These are phyloP conservation scores for Coniferiporia weirii DNA, from an alignment of 1,284 basidiomycete genomes.

Conservation along the genomic window DNA sequence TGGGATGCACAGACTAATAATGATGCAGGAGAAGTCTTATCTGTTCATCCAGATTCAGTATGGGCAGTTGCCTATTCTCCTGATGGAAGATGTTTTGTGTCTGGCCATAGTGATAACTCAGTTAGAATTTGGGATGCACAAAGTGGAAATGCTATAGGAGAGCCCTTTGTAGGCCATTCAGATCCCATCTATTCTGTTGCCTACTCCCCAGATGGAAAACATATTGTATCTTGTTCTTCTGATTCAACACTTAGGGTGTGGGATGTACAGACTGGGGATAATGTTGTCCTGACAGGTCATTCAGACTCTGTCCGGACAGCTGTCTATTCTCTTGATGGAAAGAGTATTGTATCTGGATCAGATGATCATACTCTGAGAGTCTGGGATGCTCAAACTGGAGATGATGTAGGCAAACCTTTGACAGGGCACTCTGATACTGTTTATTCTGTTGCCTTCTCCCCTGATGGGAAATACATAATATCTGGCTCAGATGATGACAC, in stretches of 20 bases:
- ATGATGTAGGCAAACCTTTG: not conserved
- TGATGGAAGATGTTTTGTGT: too few species aligned
- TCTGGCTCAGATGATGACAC: conserved; percentile 18
- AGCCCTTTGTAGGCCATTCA: conserved; percentile 13
- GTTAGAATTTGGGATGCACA: too few species aligned
- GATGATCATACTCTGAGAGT: not conserved
- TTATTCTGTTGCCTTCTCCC: conserved; percentile 5
- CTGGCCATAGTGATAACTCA: too few species aligned
- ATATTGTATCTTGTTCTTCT: conserved; percentile 17
- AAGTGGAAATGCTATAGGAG: not conserved
- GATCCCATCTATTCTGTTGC: conserved; percentile 15
- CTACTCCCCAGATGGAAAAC: conserved; percentile 19
- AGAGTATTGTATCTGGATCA: not conserved
- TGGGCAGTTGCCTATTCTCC: too few species aligned
- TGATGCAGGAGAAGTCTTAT: too few species aligned
- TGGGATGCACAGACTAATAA: conserved; percentile 11
- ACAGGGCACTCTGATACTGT: conserved; percentile 9
- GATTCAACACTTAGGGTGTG: conserved; percentile 19
- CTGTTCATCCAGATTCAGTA: too few species aligned
- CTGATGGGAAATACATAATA: conserved; percentile 16
- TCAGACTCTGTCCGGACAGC: not conserved
- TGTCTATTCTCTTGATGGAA: not conserved
- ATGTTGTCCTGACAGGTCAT: not conserved
- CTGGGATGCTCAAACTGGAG: conserved; percentile 6
- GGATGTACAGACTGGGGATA: conserved; percentile 11